A percentile compares a stretch with the other conserved stretches of the same genome.
Evolutionary conservation across 2,329 filamentous ascomycete species (phyloP).

Genomic region (Exophiala sp.): DNA sequence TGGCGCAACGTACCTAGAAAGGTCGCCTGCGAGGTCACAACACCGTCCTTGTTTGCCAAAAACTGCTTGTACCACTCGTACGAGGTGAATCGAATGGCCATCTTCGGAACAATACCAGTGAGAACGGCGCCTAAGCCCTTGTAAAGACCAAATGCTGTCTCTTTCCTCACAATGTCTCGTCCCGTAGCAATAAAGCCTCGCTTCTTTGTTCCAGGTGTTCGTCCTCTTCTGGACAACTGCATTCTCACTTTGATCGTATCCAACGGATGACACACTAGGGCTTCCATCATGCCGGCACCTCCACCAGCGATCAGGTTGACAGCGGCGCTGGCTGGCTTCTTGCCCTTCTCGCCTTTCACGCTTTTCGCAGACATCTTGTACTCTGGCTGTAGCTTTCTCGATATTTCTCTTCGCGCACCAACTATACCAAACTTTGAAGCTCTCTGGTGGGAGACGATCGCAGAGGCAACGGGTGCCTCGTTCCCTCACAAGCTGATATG

Average conservation of each 20-base stretch:
- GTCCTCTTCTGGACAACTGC: conserved; percentile 88
- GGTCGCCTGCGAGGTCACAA: conserved; percentile 67
- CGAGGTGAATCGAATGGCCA: conserved; percentile 97
- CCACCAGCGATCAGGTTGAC: conserved; percentile 97
- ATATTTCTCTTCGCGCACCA: background rate
- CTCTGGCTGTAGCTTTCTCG: background rate
- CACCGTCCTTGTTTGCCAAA: conserved; percentile 66
- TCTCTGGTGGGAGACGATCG: too few relatives aligned
- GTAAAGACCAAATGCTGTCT: conserved; percentile 91
- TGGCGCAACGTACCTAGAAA: conserved; percentile 57
- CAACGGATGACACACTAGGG: conserved; percentile 88
- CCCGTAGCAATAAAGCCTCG: conserved; percentile 88
- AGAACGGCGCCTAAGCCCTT: conserved; percentile 97
- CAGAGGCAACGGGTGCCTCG: too few relatives aligned
- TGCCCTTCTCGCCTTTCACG: conserved; percentile 57
- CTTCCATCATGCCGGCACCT: conserved; percentile 99
- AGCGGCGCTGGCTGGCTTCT: conserved; percentile 77
- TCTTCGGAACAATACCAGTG: conserved; percentile 96
- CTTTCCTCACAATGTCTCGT: conserved; percentile 77
- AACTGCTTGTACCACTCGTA: conserved; percentile 93
- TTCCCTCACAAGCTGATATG: too few relatives aligned
- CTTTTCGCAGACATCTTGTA: conserved; percentile 59
- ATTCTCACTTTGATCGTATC: conserved; percentile 99
- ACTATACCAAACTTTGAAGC: too few relatives aligned
- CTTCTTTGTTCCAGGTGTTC: conserved; percentile 73